phyloP scores from a whole-genome alignment of 352 stramenopile genomes.

The Phytophthora colocasiae region DNA sequence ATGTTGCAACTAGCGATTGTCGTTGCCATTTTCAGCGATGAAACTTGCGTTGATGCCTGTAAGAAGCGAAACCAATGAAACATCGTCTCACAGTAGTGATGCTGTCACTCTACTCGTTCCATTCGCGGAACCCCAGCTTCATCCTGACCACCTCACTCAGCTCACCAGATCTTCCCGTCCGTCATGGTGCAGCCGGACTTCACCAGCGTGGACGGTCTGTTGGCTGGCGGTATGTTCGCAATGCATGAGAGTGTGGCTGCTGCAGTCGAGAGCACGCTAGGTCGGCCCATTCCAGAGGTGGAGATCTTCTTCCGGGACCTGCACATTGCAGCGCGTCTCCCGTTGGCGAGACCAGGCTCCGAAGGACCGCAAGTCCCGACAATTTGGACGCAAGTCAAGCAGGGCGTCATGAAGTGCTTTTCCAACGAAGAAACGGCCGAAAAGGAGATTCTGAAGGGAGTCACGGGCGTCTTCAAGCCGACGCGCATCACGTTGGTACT shows the following conservation, averaged over 20 bases:
- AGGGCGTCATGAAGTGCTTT: conserved; percentile 25
- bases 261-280: conserved; percentile 47
- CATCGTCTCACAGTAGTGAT: conserved; percentile 12
- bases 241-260: conserved; percentile 61
- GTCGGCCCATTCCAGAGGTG: conserved; percentile 53
- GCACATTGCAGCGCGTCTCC: conserved; percentile 43
- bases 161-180: background rate
- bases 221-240: conserved; percentile 51
- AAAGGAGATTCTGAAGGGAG: conserved; percentile 49
- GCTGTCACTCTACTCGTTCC: background rate
- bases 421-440: conserved; percentile 35
- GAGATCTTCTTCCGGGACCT: conserved; percentile 65
- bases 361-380: conserved; percentile 40
- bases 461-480: conserved; percentile 47
- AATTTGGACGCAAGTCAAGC: conserved; percentile 40
- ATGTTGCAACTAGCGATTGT: background rate
- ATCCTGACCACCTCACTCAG: background rate
- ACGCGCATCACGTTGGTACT: conserved; percentile 50
- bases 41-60: conserved; percentile 1
- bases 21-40: background rate
- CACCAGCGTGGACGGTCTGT: conserved; percentile 51
- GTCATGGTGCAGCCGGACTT: conserved; percentile 28
- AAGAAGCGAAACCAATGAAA: conserved; percentile 21
- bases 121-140: conserved; percentile 2
- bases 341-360: conserved; percentile 21